Base-by-base conservation (phyloP, 2,329 filamentous ascomycete genomes). In the Aspergillus alliaceus region DNA sequence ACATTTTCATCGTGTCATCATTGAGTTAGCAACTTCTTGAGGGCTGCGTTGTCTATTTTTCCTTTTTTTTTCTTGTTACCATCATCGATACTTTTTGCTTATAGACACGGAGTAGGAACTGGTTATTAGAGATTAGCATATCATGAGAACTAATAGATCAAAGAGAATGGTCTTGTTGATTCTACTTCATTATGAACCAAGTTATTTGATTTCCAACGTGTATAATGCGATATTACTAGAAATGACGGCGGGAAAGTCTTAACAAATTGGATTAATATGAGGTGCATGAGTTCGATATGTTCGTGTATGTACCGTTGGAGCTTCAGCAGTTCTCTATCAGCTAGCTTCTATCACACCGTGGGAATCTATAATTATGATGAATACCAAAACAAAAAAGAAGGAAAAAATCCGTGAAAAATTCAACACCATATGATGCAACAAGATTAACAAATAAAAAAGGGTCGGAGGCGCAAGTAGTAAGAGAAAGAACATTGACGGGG, bases 381-480 rank as follows among this genome's bases (percentile, higher is more conserved):
- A 48, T 27, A 48, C 44, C 44, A 22, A 32, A 22, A 14, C 31
- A 47, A 31, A 12, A 20, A 25, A 47, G 27, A 37, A 18, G 22
- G n/a, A n/a, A n/a, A n/a, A n/a, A n/a, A n/a, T n/a, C n/a, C n/a
- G n/a, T n/a, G n/a, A n/a, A n/a, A n/a, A n/a, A n/a, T n/a, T 52
- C 46, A 32, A 61, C 53, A 54, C 53, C 42, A 46, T 54, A 54
- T 56, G 58, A 63, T 62, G 61, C 59, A 60, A 54, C 24, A 37
- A 47, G 12, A 46, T 46, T 29, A 32, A 39, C 18, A 51, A 56
- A 52, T 27, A 12, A 34, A 25, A 25, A 18, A 48, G 53, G 56
- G 62, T 60, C 42, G 56, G 50, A 59, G 40, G 59, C 29, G 31
- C 54, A 39, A 53, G 32, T 4, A 49, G 39, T 40, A 25, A 53